A percentile compares a stretch with the other conserved stretches of the same genome.
Evolutionary conservation across 176 grass and related monocot genomes (phyloP).

Genomic region (Raddia guianensis): DNA sequence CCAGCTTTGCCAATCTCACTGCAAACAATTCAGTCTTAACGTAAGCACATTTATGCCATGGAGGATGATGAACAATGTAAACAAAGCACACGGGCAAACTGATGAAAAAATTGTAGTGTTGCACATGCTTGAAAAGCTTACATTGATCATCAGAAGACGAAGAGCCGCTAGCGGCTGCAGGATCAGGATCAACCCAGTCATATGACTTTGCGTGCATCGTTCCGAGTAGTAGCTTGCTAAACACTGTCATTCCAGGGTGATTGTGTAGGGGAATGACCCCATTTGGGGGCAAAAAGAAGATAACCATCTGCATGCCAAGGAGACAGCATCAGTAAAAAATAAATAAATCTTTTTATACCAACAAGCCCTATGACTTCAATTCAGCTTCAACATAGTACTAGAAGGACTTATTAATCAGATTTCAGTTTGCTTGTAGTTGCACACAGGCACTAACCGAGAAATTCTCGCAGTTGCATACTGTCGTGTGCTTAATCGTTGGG

Average conservation of each 20-base stretch:
- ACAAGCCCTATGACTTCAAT: not conserved
- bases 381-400: not conserved
- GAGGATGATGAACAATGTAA: not conserved
- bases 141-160: not conserved
- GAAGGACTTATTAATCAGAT: not conserved
- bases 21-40: not conserved
- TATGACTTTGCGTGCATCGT: conserved; percentile 84
- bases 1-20: conserved; percentile 70
- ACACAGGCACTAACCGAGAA: conserved; percentile 59
- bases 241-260: conserved; percentile 96
- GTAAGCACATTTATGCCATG: not conserved
- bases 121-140: not conserved
- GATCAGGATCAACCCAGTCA: conserved; percentile 66
- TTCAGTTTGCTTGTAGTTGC: not conserved
- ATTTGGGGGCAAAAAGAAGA: conserved; percentile 74
- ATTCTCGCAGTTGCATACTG: conserved; percentile 64
- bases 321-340: not conserved
- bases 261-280: conserved; percentile 87
- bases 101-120: not conserved
- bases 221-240: conserved; percentile 81
- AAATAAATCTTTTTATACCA: not conserved
- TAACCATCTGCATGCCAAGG: conserved; percentile 63
- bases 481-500: conserved; percentile 58
- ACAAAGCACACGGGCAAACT: not conserved
- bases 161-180: not conserved